Conservation (phyloP, 108 stramenopile genomes). For the Chaetoceros tenuissimus region DNA sequence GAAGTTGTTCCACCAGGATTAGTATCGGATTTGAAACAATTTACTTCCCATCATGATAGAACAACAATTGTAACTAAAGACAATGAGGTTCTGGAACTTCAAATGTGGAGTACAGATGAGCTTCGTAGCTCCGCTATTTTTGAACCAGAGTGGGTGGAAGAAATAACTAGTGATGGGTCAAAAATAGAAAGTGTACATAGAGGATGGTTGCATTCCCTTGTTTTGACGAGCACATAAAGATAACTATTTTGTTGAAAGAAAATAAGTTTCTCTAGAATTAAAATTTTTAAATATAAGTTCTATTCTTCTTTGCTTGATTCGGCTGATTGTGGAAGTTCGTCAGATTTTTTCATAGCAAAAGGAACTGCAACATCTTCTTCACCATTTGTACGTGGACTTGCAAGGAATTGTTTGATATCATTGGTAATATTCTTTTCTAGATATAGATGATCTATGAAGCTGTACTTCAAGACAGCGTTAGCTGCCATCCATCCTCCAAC, state of each 20-base stretch:
- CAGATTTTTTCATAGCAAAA: constrained; percentile 8
- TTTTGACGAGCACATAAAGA: constrained; percentile 38
- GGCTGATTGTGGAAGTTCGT: constrained; percentile 10
- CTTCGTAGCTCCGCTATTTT: constrained; percentile 54
- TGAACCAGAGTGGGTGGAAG: constrained; percentile 64
- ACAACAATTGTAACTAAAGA: constrained; percentile 51
- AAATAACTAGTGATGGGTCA: constrained; percentile 13
- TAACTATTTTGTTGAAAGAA: too few species aligned
- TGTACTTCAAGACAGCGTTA: constrained; percentile 79
- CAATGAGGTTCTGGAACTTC: constrained; percentile 54
- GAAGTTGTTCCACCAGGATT: constrained; percentile 51
- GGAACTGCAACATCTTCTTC: constrained; percentile 73
- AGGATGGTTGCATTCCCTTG: constrained; percentile 74
- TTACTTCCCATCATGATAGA: constrained; percentile 72
- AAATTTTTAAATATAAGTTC: too few species aligned
- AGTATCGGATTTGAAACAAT: constrained; percentile 50
- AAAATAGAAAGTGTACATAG: constrained; percentile 47
- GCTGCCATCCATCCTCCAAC: constrained; percentile 78
- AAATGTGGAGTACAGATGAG: constrained; percentile 68
- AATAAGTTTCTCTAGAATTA: too few species aligned
- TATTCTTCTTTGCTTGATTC: constrained; percentile 38
- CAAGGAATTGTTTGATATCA: constrained; percentile 53
- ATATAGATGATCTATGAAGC: constrained; percentile 59
- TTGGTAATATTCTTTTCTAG: constrained; percentile 76
- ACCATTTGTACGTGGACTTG: constrained; percentile 44